Evolutionary conservation across 352 stramenopile genomes (phyloP), one percentile per base, ranked within the genome.

Genomic region (Phytopythium chamaehyphon): DNA sequence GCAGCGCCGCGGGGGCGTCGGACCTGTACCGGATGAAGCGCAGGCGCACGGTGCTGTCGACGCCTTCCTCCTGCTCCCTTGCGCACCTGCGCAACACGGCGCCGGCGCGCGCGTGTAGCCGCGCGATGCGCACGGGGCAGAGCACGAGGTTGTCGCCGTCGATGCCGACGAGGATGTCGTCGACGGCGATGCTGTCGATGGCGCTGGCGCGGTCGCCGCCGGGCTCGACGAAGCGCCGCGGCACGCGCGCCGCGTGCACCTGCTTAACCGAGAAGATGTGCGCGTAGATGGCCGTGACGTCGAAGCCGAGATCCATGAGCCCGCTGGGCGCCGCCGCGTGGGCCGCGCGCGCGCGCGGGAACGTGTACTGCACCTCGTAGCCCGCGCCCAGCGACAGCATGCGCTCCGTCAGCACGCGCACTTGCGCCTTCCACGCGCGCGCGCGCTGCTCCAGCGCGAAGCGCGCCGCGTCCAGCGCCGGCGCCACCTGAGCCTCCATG

Each of bases 121-220:
- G 69, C 31, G 74, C 56, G 0, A 86, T 47, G 12, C 62, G 66
- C 21, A 71, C 57, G 10, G 76, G 67, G 11, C 45, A 68, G 0
- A 84, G 24, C 33, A 90, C 64, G 46, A 90, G 66, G 51, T 92
- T 67, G 18, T 83, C 62, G 6, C 59, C 46, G 46, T 71, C 64
- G 43, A 90, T 66, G 0, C 76, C 76, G 9, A 96, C 81, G 15
- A 99, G 89, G 59, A 98, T 98, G 37, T 98, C 83, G 23, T 87
- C 81, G 54, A 97, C 76, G 16, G 87, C 76, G 49, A 98, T 90
- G 39, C 97, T 83, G 18, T 79, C 82, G 51, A 98, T 88, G 16
- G 69, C 71, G 28, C 83, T 64, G 21, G 56, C 54, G 4, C 76
- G 68, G 36, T 76, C 57, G 37, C 35, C 24, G 18, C 48, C 49